phyloP scores from a whole-genome alignment of 768 basidiomycete species.

The Cystobasidiopsis lactophilus region DNA sequence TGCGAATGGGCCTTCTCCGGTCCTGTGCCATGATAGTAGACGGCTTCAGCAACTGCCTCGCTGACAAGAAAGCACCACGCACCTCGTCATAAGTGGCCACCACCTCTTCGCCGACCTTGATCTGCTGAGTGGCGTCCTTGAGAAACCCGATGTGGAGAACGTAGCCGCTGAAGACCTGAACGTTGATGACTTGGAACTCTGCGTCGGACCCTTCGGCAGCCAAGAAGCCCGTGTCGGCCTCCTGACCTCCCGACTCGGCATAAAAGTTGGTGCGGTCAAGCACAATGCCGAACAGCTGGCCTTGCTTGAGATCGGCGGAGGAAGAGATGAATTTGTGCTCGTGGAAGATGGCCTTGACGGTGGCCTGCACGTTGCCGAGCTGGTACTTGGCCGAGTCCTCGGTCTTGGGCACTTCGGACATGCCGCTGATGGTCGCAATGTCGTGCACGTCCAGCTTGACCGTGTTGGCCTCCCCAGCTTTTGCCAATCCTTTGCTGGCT shows the following conservation, averaged over 20 bases:
- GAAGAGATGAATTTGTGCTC: constrained; percentile 41
- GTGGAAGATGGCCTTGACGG: constrained; percentile 63
- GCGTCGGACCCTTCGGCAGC: constrained; percentile 61
- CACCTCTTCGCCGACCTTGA: constrained; percentile 57
- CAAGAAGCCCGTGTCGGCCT: constrained; percentile 86
- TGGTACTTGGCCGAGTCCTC: constrained; percentile 76
- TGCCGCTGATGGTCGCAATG: constrained; percentile 61
- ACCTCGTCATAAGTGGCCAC: constrained; percentile 86
- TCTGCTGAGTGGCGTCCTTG: constrained; percentile 47
- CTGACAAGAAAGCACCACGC: constrained; percentile 11
- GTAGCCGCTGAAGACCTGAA: constrained; percentile 86
- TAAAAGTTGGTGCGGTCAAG: constrained; percentile 91
- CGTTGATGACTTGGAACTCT: constrained; percentile 82
- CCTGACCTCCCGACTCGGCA: constrained; percentile 91
- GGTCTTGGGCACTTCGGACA: constrained; percentile 58
- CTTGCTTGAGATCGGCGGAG: constrained; percentile 25
- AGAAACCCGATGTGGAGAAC: constrained; percentile 76
- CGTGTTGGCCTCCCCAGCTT: constrained; percentile 35
- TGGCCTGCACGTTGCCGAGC: constrained; percentile 51
- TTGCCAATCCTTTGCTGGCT: constrained; percentile 64
- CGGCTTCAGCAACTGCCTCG: no score
- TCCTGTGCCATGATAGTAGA: constrained; percentile 30
- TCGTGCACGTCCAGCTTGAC: constrained; percentile 94
- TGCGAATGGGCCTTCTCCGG: constrained; percentile 82
- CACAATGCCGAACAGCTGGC: constrained; percentile 52